Base-by-base conservation (phyloP, 2,329 filamentous ascomycete genomes). In the Salinomyces thailandicus region DNA sequence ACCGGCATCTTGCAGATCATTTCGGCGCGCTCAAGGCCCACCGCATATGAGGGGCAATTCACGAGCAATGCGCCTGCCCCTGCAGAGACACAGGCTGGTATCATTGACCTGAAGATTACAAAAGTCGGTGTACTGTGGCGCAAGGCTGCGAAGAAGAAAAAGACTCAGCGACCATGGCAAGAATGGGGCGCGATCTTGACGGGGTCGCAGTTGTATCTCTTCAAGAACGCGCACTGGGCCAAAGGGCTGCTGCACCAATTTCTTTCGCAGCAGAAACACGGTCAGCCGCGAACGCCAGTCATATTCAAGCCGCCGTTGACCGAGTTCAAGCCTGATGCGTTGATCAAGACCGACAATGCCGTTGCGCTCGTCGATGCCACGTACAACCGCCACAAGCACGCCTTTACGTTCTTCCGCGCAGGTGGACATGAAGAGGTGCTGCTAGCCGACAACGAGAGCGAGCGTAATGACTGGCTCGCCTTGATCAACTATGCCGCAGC, bases 111-210 rank as follows among this genome's bases (percentile, higher is more conserved):
- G 55, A 94, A 94, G 50, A 82, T 96, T 31, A 94, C 89, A 30
- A 98, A 96, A 60, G 87, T 98, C 33, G 91, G 91, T 3, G 66
- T 94, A 2, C 60, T 98, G 19, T 98, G 91, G 91, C 78, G 91
- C 30, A 98, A 98, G 57, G 86, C 94, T 46, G 66, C 73, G 1
- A 96, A 94, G 63, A 95, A 93, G 64, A 94, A 89, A 63, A 93
- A 93, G 61, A 81, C 86, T 1, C 75, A 89, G 29, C 95, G 89
- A 8, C 89, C 91, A 1, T 98, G 91, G 91, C 89, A 95, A 56
- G 91, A 98, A 69, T 98, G 91, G 91, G 91, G 91, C 35, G 91
- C 86, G 16, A 82, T 98, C 40, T 71, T 98, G 18, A 98, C 91
- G 1, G 85, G 89, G n/a, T 93, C 91, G 5, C 89, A 95, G 54